These are phyloP conservation scores for Phoma sp. DNA, from an alignment of 2,329 filamentous ascomycete species.

Conservation along the genomic window DNA sequence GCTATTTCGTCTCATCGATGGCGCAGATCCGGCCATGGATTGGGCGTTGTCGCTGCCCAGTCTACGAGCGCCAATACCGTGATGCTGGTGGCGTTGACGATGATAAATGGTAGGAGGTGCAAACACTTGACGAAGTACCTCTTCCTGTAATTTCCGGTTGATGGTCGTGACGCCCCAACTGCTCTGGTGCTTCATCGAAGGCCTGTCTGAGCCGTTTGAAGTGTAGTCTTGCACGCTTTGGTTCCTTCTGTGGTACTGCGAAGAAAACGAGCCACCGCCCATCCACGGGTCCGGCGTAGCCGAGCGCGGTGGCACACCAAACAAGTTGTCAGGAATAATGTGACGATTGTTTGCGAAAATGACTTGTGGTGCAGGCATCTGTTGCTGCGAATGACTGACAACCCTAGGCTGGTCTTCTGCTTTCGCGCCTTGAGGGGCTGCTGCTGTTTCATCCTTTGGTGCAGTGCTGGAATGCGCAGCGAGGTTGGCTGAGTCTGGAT, in stretches of 20 bases:
- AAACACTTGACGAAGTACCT: conserved; percentile 92
- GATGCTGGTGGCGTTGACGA: conserved; percentile 73
- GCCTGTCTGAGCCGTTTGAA: conserved; percentile 41
- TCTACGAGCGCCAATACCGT: conserved; percentile 64
- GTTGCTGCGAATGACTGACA: conserved; percentile 78
- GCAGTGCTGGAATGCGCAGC: conserved; percentile 26
- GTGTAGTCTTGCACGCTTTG: conserved; percentile 42
- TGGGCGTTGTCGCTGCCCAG: conserved; percentile 35
- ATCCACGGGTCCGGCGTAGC: conserved; percentile 49
- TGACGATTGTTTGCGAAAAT: conserved; percentile 94
- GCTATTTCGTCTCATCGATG: conserved; percentile 48
- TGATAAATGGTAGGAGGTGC: conserved; percentile 83
- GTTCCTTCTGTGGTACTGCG: conserved; percentile 46
- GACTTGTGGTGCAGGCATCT: conserved; percentile 81
- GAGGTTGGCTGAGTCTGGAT: conserved; percentile 21
- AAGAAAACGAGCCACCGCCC: conserved; percentile 35
- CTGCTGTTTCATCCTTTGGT: conserved; percentile 26
- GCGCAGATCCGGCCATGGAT: conserved; percentile 42
- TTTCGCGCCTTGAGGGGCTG: conserved; percentile 15
- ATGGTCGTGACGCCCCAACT: conserved; percentile 92
- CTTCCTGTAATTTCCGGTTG: conserved; percentile 85
- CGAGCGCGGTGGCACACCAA: conserved; percentile 65
- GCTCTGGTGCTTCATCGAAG: conserved; percentile 57
- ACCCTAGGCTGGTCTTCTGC: conserved; percentile 52
- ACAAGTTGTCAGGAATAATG: conserved; percentile 85